Evolutionary conservation across 768 basidiomycete species (phyloP), one percentile per base, ranked within the genome.

Genomic region (Suillus hirtellus): DNA sequence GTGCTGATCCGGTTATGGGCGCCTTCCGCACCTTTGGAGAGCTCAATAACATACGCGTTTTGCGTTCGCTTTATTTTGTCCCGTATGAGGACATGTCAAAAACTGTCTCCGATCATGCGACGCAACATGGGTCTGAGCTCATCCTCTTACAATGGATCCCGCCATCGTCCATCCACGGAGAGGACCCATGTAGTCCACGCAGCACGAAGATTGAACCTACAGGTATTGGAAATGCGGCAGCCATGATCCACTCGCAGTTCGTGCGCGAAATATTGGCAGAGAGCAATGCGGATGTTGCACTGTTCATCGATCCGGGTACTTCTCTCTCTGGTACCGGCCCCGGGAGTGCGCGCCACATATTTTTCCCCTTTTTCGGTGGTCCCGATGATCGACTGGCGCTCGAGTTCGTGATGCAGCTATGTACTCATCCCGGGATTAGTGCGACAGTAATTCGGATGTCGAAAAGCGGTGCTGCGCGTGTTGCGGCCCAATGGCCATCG

Each of bases 301-400:
- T 99, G 40, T 96, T 92, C 73, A 83, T 97, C 63, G 95, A 98
- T 73, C 80, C 89, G 31, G 89, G 24, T 3, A 15, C 14, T 27
- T 50, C 49, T 17, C 49, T 27, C 49, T 49, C 74, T 71, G 60
- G 73, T 19, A 60, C 65, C 4, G 71, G 71, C 2, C 64, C 71
- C 3, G 69, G 64, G 6, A 71, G 73, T 9, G 55, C 59, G 4
- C 81, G 88, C 62, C 92, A 92, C 66, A 70, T 98, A 35, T 86
- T 96, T 73, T 71, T 96, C 44, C 92, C 96, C 0, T 98, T 96
- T 85, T 91, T 94, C 71, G 96, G 96, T 42, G 96, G 96, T 0
- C 88, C 93, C 0, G 96, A 99, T 73, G 96, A 98, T 72, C 86
- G 97, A 0, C 80, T 94, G n/a, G 93, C 93, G 0, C 77, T 99